Base-by-base conservation (phyloP, 345 rosid species). In the Ailanthus altissimus region DNA sequence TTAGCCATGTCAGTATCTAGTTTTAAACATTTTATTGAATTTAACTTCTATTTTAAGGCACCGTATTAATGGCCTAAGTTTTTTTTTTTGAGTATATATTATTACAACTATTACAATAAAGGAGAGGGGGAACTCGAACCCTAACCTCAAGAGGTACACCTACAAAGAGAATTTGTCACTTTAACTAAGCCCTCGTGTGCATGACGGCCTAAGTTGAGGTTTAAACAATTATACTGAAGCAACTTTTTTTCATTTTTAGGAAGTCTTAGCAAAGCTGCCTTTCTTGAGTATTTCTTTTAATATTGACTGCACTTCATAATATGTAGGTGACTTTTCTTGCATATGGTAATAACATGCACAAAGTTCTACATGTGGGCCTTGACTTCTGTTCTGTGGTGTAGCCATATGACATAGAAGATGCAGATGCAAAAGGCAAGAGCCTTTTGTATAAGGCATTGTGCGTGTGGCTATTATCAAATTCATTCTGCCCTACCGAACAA, bases 371-470 rank as follows among this genome's bases (percentile, higher is more conserved):
- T 40, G 87, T 97, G 32, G 99, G 99, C 56, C 99, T 98, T 62
- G 97, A 97, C 66, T 82, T 97, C 68, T 97, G 99, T 80, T 87
- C 97, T 9, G 91, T 91, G 77, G 97, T 94, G 75, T 91, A 97
- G 80, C 99, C 99, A 4, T 97, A 97, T 81, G 99, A 94, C 80
- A 83, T 92, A 28, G 99, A 97, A 80, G 99, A 97, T 81, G 94
- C 90, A 21, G 98, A 91, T 81, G 84, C 86, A 61, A 87, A 75
- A 78, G 94, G 99, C 94, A 92, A 89, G 82, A 70, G 73, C 57
- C 91, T 94, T 50, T 94, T 97, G 23, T 91, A 87, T 74, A 97
- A 84, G 98, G 99, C 61, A 64, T 92, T 77, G 97, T 91, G 20
- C 97, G 97, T 61, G 96, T 97, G 61, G 94, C 98, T 77, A 98